Evolutionary conservation across 2,329 filamentous ascomycete genomes (phyloP), one percentile per base, ranked within the genome.

Genomic region (Phialophora macrospora): DNA sequence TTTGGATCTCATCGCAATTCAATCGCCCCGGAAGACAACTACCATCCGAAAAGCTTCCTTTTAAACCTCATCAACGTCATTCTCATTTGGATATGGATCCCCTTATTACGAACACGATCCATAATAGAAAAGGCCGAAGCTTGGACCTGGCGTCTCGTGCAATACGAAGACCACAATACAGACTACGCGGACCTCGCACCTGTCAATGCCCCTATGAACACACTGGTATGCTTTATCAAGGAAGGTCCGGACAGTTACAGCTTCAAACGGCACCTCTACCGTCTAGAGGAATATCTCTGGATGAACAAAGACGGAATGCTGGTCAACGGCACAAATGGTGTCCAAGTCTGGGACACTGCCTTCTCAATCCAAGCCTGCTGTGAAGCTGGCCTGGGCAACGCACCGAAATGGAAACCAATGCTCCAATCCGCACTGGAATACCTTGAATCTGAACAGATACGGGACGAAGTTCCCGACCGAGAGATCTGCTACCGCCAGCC

Each of bases 301-400:
- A 83, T 99, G 57, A 97, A 96, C 69, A 78, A 88, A 38, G 93
- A 97, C 75, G 95, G 95, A 5, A 92, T 99, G 91, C 84, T 98
- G 55, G 90, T 90, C 78, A 97, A 97, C 73, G 95, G 95, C 44
- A 99, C 95, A 8, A 98, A 99, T 72, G 95, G 95, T n/a, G 93
- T 98, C 1, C 95, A 99, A 77, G 90, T 88, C 70, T 99, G 95
- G 95, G 95, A 99, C 75, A 99, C 95, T 0, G 86, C 93, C 0
- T 98, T 98, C 75, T 81, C 90, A 20, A 92, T 97, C 38, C 93
- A 97, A 77, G 89, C 91, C 0, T 86, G 91, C 5, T 85, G 92
- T 60, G 91, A 92, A 56, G 88, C 91, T 6, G 92, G 91, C 0
- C 84, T 97, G 28, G 88, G 90, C n/a, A 80, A 88, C 32, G 87